These are phyloP conservation scores for Leptomonas seymouri DNA, from an alignment of 208 protist species.

Conservation along the genomic window DNA sequence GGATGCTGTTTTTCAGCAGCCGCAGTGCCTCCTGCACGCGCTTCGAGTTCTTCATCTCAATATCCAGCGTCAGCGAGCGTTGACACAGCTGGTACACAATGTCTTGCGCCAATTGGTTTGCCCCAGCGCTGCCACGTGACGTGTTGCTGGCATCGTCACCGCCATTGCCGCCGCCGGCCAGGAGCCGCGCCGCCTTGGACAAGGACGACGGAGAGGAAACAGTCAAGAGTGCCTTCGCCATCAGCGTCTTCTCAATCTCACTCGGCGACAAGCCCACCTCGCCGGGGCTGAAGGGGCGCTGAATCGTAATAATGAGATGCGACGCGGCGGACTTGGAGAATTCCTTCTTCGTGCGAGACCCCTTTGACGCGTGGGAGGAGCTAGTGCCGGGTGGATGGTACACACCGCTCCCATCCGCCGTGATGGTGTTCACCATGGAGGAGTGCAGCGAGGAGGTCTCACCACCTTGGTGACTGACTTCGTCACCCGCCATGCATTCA, in stretches of 20 bases:
- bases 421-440: constrained; percentile 24
- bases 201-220: constrained; percentile 15
- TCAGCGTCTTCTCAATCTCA: constrained; percentile 43
- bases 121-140: constrained; percentile 21
- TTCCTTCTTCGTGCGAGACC: constrained; percentile 20
- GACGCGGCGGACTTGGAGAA: constrained; percentile 19
- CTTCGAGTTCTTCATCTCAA: constrained; percentile 44
- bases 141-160: constrained; percentile 32
- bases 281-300: constrained; percentile 50
- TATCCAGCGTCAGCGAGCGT: constrained; percentile 39
- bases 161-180: constrained; percentile 20
- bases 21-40: constrained; percentile 44
- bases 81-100: constrained; percentile 29
- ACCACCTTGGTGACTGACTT: constrained; percentile 6
- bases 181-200: constrained; percentile 25
- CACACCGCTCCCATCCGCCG: constrained; percentile 16
- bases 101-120: constrained; percentile 24
- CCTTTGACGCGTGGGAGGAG: constrained; percentile 7
- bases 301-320: constrained; percentile 50
- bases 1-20: constrained; percentile 39
- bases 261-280: constrained; percentile 49
- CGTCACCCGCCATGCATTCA: constrained; percentile 40
- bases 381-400: constrained; percentile 9
- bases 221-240: constrained; percentile 29
- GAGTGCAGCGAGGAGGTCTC: constrained; percentile 26